Evolutionary conservation across 2,329 filamentous ascomycete species (phyloP), one percentile per base, ranked within the genome.

Genomic region (Colletotrichum chlorophyti): DNA sequence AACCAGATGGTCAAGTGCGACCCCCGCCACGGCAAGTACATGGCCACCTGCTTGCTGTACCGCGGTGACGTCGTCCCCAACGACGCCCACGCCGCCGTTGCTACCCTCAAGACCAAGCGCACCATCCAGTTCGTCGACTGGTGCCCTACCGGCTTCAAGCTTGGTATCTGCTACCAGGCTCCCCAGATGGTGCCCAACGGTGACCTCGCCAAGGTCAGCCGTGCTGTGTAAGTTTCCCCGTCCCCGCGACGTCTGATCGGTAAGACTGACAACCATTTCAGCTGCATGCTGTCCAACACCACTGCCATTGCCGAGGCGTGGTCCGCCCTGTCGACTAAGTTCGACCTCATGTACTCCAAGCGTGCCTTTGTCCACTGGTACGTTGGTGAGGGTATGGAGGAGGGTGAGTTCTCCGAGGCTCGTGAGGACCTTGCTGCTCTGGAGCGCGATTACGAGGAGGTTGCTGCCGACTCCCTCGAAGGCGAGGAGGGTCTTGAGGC

Each of bases 1-100:
- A 97, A 97, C 88, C 94, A 99, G 89, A 99, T 99, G 94, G 94
- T 99, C 77, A 97, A 97, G 86, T 99, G 94, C 75, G 95, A 99
- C 77, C 94, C 94, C 69, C 93, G 93, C 73, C 93, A 96, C 78
- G 94, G 94, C 80, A 99, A 99, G 86, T 99, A 99, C 87, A 99
- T 99, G 94, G 94, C 94, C 65, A 97, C 93, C 70, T 97, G 93
- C 79, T 80, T 99, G 80, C 83, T 99, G 76, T 99, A 99, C 87
- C 94, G 94, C 76, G 95, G 94, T 78, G 95, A 98, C 72, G 94
- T 99, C 69, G 95, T 98, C 63, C 91, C 94, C 79, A 96, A 96
- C 82, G 94, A 98, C 72, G 91, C 91, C 66, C 91, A 97, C 83
- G 86, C 82, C 61, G 94, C 95, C 65, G 93, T 98, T 68, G 93